Conservation (phyloP, 1,139 yeast genomes). For the Wickerhamomyces sp. region DNA sequence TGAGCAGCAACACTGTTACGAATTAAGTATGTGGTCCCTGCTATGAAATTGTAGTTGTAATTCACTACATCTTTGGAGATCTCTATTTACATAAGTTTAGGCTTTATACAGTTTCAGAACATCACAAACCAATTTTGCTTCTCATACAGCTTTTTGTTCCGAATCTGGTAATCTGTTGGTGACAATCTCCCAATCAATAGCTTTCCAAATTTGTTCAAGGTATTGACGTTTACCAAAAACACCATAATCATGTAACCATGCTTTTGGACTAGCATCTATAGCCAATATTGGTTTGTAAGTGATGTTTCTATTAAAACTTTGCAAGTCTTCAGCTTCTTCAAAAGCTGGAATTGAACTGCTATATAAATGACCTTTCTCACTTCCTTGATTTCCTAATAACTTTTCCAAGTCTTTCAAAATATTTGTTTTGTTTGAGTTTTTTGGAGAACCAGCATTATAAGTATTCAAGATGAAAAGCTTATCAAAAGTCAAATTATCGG, state of each 20-base stretch:
- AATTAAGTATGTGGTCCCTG: no score
- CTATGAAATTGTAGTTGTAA: neutral
- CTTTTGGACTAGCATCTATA: conserved; percentile 66
- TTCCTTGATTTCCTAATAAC: conserved; percentile 4
- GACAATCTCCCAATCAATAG: conserved; percentile 68
- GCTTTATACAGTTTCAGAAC: neutral
- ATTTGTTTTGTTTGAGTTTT: conserved; percentile 29
- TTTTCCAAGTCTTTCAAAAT: conserved; percentile 23
- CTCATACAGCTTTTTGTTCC: neutral
- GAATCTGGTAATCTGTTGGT: conserved; percentile 46
- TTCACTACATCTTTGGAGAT: neutral
- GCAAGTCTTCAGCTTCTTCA: conserved; percentile 28
- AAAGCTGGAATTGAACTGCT: conserved; percentile 15
- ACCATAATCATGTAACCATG: conserved; percentile 68
- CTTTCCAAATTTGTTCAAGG: conserved; percentile 65
- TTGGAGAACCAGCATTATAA: conserved; percentile 70
- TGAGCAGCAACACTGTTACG: no score
- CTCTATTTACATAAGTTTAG: neutral
- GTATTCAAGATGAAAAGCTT: conserved; percentile 64
- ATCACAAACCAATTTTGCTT: no score
- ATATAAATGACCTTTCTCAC: neutral
- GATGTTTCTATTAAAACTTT: conserved; percentile 5
- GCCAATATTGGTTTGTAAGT: conserved; percentile 60
- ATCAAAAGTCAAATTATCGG: conserved; percentile 25
- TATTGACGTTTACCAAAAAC: conserved; percentile 66